Conservation (phyloP, 208 protist genomes). For the Trypanosoma platydactyli region DNA sequence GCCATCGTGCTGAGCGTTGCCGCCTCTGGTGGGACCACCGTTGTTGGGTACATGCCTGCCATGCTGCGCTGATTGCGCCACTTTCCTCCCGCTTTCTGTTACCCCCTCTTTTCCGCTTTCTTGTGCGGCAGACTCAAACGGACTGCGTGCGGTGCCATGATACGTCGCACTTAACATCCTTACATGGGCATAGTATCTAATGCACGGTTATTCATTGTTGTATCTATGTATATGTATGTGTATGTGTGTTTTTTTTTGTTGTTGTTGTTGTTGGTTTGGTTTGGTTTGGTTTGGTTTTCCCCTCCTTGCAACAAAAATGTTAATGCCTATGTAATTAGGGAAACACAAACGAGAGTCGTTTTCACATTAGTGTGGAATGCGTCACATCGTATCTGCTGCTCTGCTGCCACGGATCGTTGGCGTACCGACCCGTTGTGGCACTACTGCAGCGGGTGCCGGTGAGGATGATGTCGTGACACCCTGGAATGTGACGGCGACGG, state of each 20-base stretch:
- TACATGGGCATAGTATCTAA: too few species aligned
- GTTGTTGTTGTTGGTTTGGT: background rate
- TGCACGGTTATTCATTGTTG: background rate
- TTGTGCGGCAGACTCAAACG: too few species aligned
- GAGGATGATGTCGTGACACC: slow-evolving; percentile 64
- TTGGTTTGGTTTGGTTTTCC: background rate
- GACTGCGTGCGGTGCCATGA: too few species aligned
- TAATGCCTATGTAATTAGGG: background rate
- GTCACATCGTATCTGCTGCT: background rate
- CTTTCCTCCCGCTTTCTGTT: too few species aligned
- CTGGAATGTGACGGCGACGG: slow-evolving; percentile 75
- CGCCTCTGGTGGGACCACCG: slow-evolving; percentile 39
- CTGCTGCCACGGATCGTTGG: background rate
- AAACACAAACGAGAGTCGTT: background rate
- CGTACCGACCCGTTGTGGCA: background rate
- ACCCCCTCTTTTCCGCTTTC: too few species aligned
- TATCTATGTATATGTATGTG: slow-evolving; percentile 2
- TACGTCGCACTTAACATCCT: too few species aligned
- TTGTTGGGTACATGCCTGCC: slow-evolving; percentile 84
- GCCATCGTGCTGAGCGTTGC: slow-evolving; percentile 68
- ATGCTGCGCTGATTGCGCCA: slow-evolving; percentile 3
- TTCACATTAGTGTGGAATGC: background rate
- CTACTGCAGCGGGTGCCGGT: background rate
- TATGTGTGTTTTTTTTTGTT: background rate
- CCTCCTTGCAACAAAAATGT: background rate